phyloP scores from a whole-genome alignment of 208 protist species.

The Wallacemonas sp. region DNA sequence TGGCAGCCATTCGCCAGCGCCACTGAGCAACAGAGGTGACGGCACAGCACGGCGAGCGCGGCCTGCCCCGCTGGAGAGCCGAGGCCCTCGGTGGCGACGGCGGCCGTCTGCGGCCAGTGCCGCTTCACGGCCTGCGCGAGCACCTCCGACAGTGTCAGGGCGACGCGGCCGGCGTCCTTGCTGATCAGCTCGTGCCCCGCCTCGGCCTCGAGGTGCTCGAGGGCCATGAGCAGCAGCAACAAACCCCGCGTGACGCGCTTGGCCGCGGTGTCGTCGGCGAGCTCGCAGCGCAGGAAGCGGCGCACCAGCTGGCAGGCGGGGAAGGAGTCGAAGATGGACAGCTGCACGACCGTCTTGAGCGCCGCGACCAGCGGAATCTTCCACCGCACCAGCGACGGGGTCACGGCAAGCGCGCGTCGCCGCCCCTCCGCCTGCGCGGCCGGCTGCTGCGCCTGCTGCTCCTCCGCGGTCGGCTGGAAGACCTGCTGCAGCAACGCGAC shows the following conservation, averaged over 20 bases:
- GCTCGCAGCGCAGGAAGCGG: conserved; percentile 46
- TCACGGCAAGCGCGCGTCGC: conserved; percentile 1
- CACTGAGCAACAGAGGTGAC: conserved; percentile 36
- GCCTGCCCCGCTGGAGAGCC: conserved; percentile 48
- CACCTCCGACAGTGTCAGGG: conserved; percentile 36
- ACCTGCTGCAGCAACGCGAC: conserved; percentile 49
- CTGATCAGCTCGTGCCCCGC: conserved; percentile 23
- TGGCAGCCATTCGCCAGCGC: conserved; percentile 56
- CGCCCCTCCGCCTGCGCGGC: background rate
- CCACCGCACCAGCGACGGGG: conserved; percentile 46
- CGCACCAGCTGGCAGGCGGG: conserved; percentile 51
- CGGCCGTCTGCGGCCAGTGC: conserved; percentile 27
- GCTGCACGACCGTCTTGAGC: conserved; percentile 54
- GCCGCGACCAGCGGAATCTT: conserved; percentile 58
- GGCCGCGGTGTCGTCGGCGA: conserved; percentile 56
- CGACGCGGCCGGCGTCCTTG: conserved; percentile 39
- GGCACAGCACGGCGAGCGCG: conserved; percentile 49
- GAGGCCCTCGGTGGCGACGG: conserved; percentile 29
- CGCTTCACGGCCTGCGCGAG: conserved; percentile 19
- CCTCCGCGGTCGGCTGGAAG: conserved; percentile 32
- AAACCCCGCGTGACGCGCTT: conserved; percentile 52
- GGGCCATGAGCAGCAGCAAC: conserved; percentile 48
- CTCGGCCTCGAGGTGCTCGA: conserved; percentile 52
- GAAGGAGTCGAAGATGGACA: conserved; percentile 43
- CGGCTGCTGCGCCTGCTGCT: conserved; percentile 6